Conservation (phyloP, 768 basidiomycete species). For the Collybia sordida region DNA sequence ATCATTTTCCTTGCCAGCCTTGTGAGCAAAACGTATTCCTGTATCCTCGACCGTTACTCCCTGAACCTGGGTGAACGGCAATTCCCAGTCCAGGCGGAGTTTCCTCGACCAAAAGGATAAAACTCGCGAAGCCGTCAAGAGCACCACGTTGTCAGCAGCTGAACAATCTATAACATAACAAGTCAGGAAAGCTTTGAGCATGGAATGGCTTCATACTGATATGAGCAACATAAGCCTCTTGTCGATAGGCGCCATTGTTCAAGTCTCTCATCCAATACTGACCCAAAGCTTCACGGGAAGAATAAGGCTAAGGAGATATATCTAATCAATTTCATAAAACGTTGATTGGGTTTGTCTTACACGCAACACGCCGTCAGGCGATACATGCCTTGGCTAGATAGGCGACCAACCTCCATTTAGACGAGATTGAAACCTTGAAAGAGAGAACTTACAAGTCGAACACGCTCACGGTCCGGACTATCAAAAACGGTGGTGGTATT, state of each 20-base stretch:
- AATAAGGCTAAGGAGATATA: conserved; percentile 64
- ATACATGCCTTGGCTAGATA: conserved; percentile 76
- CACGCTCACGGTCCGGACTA: conserved; percentile 83
- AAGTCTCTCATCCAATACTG: conserved; percentile 98
- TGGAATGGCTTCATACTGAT: conserved; percentile 57
- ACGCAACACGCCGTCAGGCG: conserved; percentile 83
- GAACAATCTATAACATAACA: conserved; percentile 57
- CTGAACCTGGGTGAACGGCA: conserved; percentile 83
- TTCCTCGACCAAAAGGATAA: conserved; percentile 85
- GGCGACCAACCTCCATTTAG: conserved; percentile 1
- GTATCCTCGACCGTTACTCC: conserved; percentile 89
- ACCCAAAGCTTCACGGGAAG: conserved; percentile 85
- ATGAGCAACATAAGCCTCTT: conserved; percentile 89
- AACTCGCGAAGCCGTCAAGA: conserved; percentile 78
- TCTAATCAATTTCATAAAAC: background rate
- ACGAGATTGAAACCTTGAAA: background rate
- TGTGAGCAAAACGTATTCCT: conserved; percentile 86
- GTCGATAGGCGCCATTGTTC: conserved; percentile 82
- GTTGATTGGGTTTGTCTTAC: conserved; percentile 43
- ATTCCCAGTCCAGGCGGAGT: conserved; percentile 87
- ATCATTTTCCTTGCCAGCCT: conserved; percentile 70
- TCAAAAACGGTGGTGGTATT: conserved; percentile 99
- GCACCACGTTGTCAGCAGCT: conserved; percentile 76
- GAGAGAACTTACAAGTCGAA: conserved; percentile 60
- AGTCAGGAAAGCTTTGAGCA: background rate